Evolutionary conservation across 1,284 basidiomycete species (phyloP).

Genomic region (Rhodofomes roseus): DNA sequence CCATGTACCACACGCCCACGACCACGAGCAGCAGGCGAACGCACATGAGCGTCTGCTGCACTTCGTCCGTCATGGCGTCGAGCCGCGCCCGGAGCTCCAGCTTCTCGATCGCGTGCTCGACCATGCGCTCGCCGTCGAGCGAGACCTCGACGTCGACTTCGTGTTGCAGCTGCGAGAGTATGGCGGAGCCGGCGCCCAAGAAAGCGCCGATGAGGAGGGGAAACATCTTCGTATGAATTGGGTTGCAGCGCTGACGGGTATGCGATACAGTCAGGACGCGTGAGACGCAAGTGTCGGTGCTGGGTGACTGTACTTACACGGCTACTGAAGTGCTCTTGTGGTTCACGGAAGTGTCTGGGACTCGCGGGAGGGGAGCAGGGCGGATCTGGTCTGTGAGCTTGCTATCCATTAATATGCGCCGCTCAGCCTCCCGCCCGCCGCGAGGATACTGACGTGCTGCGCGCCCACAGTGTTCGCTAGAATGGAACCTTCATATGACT

Average conservation of each 20-base stretch:
- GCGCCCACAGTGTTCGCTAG: neutral
- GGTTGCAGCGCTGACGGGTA: neutral
- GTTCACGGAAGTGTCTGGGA: too few relatives aligned
- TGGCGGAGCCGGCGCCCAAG: neutral
- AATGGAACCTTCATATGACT: neutral
- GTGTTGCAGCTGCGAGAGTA: neutral
- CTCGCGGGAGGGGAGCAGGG: neutral
- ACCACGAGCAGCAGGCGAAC: neutral
- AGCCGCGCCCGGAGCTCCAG: neutral
- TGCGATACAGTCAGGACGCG: too few relatives aligned
- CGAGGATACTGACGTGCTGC: neutral
- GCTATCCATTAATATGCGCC: neutral
- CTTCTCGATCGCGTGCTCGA: neutral
- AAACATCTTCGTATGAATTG: neutral
- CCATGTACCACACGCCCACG: neutral
- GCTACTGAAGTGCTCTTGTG: too few relatives aligned
- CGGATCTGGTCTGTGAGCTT: neutral
- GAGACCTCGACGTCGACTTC: neutral
- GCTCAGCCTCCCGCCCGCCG: neutral
- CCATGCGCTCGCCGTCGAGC: neutral
- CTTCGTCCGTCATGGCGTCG: neutral
- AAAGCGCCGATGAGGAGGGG: neutral
- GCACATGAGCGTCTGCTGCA: neutral
- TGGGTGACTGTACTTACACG: too few relatives aligned
- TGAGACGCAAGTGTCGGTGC: too few relatives aligned